Base-by-base conservation (phyloP, 139 green algal genomes). In the Tetradesmus obliquus region DNA sequence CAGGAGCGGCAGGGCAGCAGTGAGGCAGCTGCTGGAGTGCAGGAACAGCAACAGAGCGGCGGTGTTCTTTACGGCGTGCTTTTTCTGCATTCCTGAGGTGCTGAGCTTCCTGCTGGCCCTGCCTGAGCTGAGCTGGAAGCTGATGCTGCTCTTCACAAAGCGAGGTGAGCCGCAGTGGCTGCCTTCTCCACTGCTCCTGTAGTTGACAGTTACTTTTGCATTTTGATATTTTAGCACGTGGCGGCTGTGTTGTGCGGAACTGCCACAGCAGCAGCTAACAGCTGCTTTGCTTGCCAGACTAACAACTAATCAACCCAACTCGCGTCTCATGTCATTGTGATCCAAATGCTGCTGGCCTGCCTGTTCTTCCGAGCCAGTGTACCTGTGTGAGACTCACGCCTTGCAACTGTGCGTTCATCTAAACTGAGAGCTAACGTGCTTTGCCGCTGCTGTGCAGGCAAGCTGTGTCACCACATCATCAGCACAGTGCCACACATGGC, bases 41-140 rank as follows among this genome's bases (percentile, higher is more conserved):
- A 15, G 8, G 12, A 89, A 89, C 32, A 55, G 84, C n/a, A 89
- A 89, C 84, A 51, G 53, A 4, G 84, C 62, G 5, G 20, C 1
- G 0, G 24, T 51, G 3, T 89, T 74, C 9, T 89, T 89, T 62
- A 82, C 84, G 8, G 84, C 60, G 4, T 89, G 60, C 24, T 62
- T 66, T 54, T 89, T 89, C 62, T 80, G 62, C 69, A 24, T 53
- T 2, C 84, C 17, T 62, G 84, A 80, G 15, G 84, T 15, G 13
- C 62, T 89, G 32, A 5, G 58, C 2, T 88, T 79, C n/a, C 58
- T 79, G 57, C 66, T 79, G 32, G 57, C 19, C 17, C 9, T 24
- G 58, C 84, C 32, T 62, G 62, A 80, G 84, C 32, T 89, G 62
- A 55, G 32, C 60, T 89, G 60, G 60, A 80, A n/a, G n/a, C 24